Conservation (phyloP, 176 grass and related monocot genomes). For the Stipa capillata region DNA sequence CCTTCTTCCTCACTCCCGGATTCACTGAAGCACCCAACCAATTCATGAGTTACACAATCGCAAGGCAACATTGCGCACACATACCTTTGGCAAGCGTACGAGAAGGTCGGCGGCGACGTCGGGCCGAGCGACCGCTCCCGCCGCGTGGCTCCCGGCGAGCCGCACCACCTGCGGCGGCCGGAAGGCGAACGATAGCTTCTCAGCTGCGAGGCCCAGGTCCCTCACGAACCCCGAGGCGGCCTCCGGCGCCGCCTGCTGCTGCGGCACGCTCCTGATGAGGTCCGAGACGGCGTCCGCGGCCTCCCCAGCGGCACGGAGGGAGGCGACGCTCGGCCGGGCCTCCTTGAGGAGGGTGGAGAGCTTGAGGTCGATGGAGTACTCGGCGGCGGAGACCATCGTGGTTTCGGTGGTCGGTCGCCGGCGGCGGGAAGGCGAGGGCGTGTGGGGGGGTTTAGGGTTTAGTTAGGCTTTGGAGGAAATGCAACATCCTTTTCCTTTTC, state of each 20-base stretch:
- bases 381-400: conserved; percentile 20
- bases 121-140: conserved; percentile 50
- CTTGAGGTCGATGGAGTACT: conserved; percentile 49
- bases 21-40: not conserved
- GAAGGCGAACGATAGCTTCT: conserved; percentile 66
- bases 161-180: conserved; percentile 43
- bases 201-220: conserved; percentile 36
- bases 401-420: conserved; percentile 15
- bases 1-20: no score
- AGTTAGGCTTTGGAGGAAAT: not conserved
- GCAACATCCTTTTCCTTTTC: not conserved
- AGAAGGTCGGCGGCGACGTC: conserved; percentile 68
- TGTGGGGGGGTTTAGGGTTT: conserved; percentile 40
- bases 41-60: not conserved
- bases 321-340: conserved; percentile 27
- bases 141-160: conserved; percentile 56
- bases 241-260: conserved; percentile 34
- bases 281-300: conserved; percentile 40
- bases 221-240: conserved; percentile 45
- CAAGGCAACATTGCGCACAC: not conserved
- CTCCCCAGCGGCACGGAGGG: conserved; percentile 23
- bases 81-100: conserved; percentile 81
- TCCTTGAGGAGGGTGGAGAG: conserved; percentile 48
- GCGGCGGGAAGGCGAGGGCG: conserved; percentile 18
- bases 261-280: conserved; percentile 43